Percentiles rank a stretch among this genome's conserved stretches.
Evolutionary conservation across 257 asterid genomes (phyloP).

Genomic region (Cruciata laevipes): DNA sequence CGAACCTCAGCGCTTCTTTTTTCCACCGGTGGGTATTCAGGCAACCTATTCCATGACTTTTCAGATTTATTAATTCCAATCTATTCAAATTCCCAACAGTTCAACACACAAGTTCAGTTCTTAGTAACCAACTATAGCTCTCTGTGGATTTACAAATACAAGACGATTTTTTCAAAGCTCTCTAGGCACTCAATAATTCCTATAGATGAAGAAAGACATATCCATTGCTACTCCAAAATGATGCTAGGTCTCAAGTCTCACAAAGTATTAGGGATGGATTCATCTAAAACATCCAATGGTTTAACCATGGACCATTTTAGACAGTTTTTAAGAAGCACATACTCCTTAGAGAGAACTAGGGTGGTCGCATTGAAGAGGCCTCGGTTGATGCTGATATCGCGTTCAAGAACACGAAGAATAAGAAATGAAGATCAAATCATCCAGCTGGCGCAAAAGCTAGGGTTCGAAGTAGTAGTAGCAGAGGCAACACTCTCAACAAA

Average conservation of each 20-base stretch:
- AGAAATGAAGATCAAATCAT: slow-evolving; percentile 34
- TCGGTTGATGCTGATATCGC: slow-evolving; percentile 55
- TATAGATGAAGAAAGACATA: slow-evolving; percentile 34
- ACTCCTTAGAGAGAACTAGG: slow-evolving; percentile 34
- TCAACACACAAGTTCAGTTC: slow-evolving; percentile 42
- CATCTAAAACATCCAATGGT: slow-evolving; percentile 20
- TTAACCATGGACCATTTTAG: slow-evolving; percentile 42
- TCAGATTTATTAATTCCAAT: slow-evolving; percentile 55
- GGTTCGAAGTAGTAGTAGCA: slow-evolving; percentile 54
- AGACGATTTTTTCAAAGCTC: slow-evolving; percentile 24
- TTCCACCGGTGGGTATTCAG: slow-evolving; percentile 57
- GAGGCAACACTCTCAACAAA: slow-evolving; percentile 37
- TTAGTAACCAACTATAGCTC: slow-evolving; percentile 44
- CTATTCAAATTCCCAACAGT: slow-evolving; percentile 36
- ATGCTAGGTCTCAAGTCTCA: slow-evolving; percentile 38
- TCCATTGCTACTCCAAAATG: slow-evolving; percentile 43
- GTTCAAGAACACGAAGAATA: slow-evolving; percentile 39
- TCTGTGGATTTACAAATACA: slow-evolving; percentile 57
- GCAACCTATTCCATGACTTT: slow-evolving; percentile 70
- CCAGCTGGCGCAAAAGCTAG: slow-evolving; percentile 34
- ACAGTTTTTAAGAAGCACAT: slow-evolving; percentile 38
- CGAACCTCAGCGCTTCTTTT: slow-evolving; percentile 50
- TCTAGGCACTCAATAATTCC: slow-evolving; percentile 37
- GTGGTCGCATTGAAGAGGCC: slow-evolving; percentile 31
- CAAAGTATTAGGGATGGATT: slow-evolving; percentile 34